Evolutionary conservation across 2,329 filamentous ascomycete species (phyloP).

Genomic region (Xylaria sp.): DNA sequence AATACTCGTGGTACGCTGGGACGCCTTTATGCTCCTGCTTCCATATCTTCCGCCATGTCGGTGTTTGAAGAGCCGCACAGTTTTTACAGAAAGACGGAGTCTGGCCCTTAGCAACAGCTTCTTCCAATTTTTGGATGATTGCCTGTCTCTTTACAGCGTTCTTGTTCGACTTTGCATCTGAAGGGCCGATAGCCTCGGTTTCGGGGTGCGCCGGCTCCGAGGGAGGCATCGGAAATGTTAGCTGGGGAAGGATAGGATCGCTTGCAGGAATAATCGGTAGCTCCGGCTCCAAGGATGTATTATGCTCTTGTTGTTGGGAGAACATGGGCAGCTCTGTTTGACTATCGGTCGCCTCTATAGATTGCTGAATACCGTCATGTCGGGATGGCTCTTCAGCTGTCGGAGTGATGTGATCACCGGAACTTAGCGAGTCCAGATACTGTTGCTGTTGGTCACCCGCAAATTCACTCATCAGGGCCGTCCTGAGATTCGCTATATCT

Average conservation of each 20-base stretch:
- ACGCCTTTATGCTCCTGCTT: constrained; percentile 73
- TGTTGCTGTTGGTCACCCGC: constrained; percentile 24
- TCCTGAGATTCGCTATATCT: constrained; percentile 26
- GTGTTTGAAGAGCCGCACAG: constrained; percentile 93
- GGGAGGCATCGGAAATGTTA: constrained; percentile 38
- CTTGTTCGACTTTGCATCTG: constrained; percentile 57
- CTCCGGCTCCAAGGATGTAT: constrained; percentile 33
- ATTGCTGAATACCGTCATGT: constrained; percentile 6
- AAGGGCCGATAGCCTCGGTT: constrained; percentile 44
- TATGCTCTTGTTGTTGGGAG: constrained; percentile 23
- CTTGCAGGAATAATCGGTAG: constrained; percentile 48
- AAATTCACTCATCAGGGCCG: constrained; percentile 24
- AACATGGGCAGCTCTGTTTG: constrained; percentile 28
- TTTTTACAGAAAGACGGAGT: constrained; percentile 90
- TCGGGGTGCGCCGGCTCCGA: constrained; percentile 47
- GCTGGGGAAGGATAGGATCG: constrained; percentile 44
- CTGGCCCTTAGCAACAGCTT: constrained; percentile 73
- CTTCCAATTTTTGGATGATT: constrained; percentile 61
- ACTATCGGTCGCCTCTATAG: constrained; percentile 3
- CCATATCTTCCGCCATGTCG: constrained; percentile 94
- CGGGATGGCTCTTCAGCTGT: constrained; percentile 15
- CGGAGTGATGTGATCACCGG: constrained; percentile 22
- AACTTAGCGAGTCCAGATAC: constrained; percentile 21
- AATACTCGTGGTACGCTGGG: constrained; percentile 71
- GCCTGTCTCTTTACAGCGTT: constrained; percentile 65